A percentile compares a stretch with the other conserved stretches of the same genome.
Conservation (phyloP, 2,329 filamentous ascomycete genomes). For the Aureobasidium uvarum region DNA sequence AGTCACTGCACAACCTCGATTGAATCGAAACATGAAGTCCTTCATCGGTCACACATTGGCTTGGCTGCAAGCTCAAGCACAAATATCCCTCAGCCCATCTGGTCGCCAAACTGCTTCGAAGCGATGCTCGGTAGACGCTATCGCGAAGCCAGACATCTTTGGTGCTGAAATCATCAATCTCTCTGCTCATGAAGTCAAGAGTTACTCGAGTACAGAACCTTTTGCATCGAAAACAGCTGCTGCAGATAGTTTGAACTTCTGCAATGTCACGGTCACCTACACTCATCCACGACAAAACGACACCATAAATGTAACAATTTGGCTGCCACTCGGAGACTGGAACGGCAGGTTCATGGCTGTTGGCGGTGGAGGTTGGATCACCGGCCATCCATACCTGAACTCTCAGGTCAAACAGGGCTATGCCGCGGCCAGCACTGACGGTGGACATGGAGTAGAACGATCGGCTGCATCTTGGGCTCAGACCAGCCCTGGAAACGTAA, state of each 20-base stretch:
- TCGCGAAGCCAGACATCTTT: slow-evolving; percentile 5
- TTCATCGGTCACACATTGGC: neutral
- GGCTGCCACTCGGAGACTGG: slow-evolving; percentile 39
- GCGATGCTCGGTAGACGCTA: slow-evolving; percentile 1
- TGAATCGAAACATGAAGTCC: neutral
- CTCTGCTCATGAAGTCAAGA: neutral
- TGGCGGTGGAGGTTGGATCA: slow-evolving; percentile 43
- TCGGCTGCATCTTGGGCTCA: slow-evolving; percentile 31
- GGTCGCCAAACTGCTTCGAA: neutral
- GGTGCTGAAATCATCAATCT: slow-evolving; percentile 7
- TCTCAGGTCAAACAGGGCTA: slow-evolving; percentile 33
- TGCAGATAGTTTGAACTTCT: slow-evolving; percentile 32
- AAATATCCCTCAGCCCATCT: neutral
- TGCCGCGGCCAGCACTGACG: slow-evolving; percentile 35
- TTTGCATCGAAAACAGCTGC: neutral
- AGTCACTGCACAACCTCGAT: neutral
- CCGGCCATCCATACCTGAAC: slow-evolving; percentile 27
- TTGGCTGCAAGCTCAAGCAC: slow-evolving; percentile 9
- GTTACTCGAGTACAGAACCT: neutral
- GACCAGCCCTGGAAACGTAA: slow-evolving; percentile 37
- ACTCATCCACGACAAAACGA: slow-evolving; percentile 42
- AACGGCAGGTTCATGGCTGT: slow-evolving; percentile 41
- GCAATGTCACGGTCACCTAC: slow-evolving; percentile 42
- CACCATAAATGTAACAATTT: slow-evolving; percentile 36
- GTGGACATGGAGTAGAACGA: slow-evolving; percentile 29